phyloP scores from a whole-genome alignment of 1,139 yeast species.

The Debaryomyces subglobosus region DNA sequence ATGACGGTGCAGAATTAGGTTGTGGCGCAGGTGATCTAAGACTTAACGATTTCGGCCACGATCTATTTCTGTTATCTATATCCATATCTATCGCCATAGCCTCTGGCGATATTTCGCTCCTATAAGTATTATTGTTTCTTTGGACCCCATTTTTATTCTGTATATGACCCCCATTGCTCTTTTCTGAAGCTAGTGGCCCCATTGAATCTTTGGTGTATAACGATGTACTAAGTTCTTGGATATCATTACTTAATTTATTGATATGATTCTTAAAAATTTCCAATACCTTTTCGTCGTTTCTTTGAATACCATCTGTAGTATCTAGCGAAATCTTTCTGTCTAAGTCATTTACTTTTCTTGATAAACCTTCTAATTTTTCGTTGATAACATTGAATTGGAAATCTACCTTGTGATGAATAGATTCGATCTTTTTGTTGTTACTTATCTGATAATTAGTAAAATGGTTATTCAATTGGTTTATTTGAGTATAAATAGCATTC shows the following conservation, averaged over 20 bases:
- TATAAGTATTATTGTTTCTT: neutral
- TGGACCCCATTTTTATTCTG: neutral
- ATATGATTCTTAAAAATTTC: conserved; percentile 29
- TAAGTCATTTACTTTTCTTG: conserved; percentile 8
- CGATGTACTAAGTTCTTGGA: conserved; percentile 20
- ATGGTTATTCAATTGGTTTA: conserved; percentile 20
- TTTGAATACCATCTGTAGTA: neutral
- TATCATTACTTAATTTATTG: conserved; percentile 27
- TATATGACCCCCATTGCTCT: neutral
- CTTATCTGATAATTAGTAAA: conserved; percentile 23
- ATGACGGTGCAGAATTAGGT: conserved; percentile 17
- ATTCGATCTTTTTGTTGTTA: conserved; percentile 26
- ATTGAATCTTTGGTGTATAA: neutral
- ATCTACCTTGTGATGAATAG: conserved; percentile 28
- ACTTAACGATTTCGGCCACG: conserved; percentile 11
- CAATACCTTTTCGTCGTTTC: conserved; percentile 15
- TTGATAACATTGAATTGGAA: conserved; percentile 19
- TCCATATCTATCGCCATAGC: neutral
- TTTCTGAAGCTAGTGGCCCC: neutral
- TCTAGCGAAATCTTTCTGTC: neutral
- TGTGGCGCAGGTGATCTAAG: conserved; percentile 16
- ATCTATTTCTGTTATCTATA: neutral
- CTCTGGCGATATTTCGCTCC: neutral
- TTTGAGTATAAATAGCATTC: conserved; percentile 15
- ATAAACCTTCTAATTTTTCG: conserved; percentile 25